Conservation (phyloP, 129 eudicot genomes). For the Lactuca sativa region DNA sequence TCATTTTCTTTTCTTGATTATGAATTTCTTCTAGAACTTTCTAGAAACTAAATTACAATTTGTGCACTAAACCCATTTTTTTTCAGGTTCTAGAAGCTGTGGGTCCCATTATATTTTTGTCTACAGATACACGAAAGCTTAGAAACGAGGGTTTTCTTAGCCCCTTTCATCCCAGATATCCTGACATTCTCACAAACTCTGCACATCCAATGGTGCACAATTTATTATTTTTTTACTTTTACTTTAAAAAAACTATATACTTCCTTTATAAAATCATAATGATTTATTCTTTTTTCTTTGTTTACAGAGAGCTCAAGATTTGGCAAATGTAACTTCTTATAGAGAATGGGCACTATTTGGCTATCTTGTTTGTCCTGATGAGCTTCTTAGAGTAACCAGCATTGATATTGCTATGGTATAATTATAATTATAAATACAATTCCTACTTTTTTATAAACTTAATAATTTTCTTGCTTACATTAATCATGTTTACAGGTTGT, state of each 20-base stretch:
- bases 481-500: slow-evolving; percentile 68
- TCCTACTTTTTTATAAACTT: slow-evolving; percentile 14
- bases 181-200: slow-evolving; percentile 96
- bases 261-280: slow-evolving; percentile 4
- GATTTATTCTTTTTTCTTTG: slow-evolving; percentile 14
- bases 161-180: slow-evolving; percentile 99
- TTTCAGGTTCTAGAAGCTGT: slow-evolving; percentile 97
- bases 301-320: slow-evolving; percentile 95
- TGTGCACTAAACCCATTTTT: slow-evolving; percentile 11
- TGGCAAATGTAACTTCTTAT: slow-evolving; percentile 94
- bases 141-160: slow-evolving; percentile 98
- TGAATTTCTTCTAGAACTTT: slow-evolving; percentile 3
- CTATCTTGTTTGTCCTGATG: slow-evolving; percentile 97
- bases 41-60: slow-evolving; percentile 14
- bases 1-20: slow-evolving; percentile 30
- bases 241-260: slow-evolving; percentile 7
- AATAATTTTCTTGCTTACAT: slow-evolving; percentile 13
- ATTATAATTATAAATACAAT: neutral
- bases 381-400: slow-evolving; percentile 98
- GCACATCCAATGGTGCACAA: slow-evolving; percentile 94
- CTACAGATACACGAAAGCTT: slow-evolving; percentile 97
- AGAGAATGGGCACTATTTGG: slow-evolving; percentile 98
- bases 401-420: slow-evolving; percentile 96
- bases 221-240: slow-evolving; percentile 2
- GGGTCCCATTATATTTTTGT: slow-evolving; percentile 86